phyloP scores from a whole-genome alignment of 2,329 filamentous ascomycete species.

The Colletotrichum eleusines region DNA sequence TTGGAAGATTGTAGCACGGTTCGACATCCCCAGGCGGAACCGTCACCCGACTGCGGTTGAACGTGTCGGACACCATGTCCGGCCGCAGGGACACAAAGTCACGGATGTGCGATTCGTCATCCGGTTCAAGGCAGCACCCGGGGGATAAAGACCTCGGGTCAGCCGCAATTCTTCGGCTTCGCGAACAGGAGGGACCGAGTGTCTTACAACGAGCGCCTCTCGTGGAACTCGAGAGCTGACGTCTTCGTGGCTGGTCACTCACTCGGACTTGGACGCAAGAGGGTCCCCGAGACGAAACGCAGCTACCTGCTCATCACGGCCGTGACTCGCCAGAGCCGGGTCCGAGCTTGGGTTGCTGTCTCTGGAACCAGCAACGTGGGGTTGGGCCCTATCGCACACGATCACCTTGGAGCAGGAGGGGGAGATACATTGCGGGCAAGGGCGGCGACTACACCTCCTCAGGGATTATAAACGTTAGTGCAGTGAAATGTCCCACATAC shows the following conservation, averaged over 20 bases:
- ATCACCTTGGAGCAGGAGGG: background rate
- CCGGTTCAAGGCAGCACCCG: slow-evolving; percentile 14
- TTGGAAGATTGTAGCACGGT: background rate
- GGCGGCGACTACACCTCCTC: too few relatives aligned
- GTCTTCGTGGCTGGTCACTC: background rate
- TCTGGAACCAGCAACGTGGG: background rate
- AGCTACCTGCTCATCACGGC: slow-evolving; percentile 4
- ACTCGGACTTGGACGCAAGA: background rate
- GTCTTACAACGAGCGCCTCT: background rate
- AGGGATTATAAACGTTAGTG: too few relatives aligned
- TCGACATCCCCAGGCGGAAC: too few relatives aligned
- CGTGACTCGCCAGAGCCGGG: slow-evolving; percentile 5
- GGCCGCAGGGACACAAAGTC: background rate
- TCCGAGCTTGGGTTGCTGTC: background rate
- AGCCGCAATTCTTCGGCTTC: background rate
- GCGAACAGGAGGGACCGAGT: background rate
- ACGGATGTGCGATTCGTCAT: slow-evolving; percentile 6
- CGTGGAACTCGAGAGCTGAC: background rate
- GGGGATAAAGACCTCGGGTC: background rate
- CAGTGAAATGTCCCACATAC: too few relatives aligned
- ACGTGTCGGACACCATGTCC: too few relatives aligned
- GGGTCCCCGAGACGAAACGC: slow-evolving; percentile 1
- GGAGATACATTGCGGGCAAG: background rate
- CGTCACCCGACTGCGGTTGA: background rate
- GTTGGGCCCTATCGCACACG: slow-evolving; percentile 5